Evolutionary conservation across 306 rosid species (phyloP).

Genomic region (Begonia loranthoides): DNA sequence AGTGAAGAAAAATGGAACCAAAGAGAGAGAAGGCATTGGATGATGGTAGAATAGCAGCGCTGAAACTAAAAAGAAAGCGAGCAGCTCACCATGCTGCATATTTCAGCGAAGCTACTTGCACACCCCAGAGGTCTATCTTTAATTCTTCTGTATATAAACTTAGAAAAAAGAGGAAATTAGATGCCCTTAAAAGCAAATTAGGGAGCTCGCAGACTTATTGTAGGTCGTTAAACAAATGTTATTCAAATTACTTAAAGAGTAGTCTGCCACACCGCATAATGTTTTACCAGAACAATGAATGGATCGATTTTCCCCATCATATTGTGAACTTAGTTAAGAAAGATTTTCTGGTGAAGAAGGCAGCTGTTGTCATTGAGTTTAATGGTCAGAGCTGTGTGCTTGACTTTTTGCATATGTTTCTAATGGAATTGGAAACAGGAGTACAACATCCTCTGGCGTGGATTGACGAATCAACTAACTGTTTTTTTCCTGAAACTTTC

Average conservation of each 20-base stretch:
- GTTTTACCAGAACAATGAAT: conserved; percentile 53
- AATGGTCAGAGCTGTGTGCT: conserved; percentile 42
- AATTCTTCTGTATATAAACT: conserved; percentile 7
- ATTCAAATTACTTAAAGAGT: conserved; percentile 49
- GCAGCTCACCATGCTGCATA: conserved; percentile 23
- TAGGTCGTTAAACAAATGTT: conserved; percentile 29
- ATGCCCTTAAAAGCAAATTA: conserved; percentile 13
- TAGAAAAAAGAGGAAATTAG: conserved; percentile 40
- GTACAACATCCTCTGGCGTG: conserved; percentile 63
- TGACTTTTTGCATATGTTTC: conserved; percentile 74
- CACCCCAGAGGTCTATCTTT: conserved; percentile 17
- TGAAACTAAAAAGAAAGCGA: conserved; percentile 39
- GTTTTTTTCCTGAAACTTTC: conserved; percentile 78
- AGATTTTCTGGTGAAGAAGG: conserved; percentile 51
- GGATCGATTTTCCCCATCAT: conserved; percentile 57
- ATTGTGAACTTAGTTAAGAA: conserved; percentile 45
- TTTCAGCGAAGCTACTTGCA: conserved; percentile 20
- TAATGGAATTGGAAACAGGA: conserved; percentile 56
- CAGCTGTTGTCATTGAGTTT: conserved; percentile 43
- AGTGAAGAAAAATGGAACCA: conserved; percentile 47
- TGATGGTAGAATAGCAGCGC: conserved; percentile 16
- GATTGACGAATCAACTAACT: conserved; percentile 67
- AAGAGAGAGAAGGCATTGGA: conserved; percentile 51
- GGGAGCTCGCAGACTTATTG: conserved; percentile 17
- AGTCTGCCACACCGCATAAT: conserved; percentile 61